Percentiles rank a stretch among this genome's conserved stretches.
phyloP scores from a whole-genome alignment of 2,329 filamentous ascomycete species.

The Chalaropsis ovoidea region DNA sequence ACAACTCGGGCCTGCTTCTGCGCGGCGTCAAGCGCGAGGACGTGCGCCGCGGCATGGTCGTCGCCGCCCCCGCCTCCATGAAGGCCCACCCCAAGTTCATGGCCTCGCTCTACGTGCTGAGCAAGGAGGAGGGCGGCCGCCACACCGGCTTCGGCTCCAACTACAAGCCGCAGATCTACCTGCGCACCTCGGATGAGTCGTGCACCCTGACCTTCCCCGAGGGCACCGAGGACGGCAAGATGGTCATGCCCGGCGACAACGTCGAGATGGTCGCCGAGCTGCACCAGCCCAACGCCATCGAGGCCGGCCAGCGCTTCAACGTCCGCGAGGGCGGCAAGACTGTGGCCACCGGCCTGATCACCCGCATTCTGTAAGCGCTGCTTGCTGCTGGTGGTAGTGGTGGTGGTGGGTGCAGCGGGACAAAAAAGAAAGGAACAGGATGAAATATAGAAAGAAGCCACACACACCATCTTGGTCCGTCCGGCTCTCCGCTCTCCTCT shows the following conservation, averaged over 20 bases:
- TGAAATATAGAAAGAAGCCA: no score
- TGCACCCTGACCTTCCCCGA: slow-evolving; percentile 80
- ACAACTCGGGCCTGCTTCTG: slow-evolving; percentile 95
- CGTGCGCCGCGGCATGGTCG: slow-evolving; percentile 86
- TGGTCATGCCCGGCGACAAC: slow-evolving; percentile 98
- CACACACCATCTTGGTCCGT: neutral
- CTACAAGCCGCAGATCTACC: slow-evolving; percentile 93
- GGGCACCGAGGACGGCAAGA: slow-evolving; percentile 66
- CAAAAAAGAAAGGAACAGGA: no score
- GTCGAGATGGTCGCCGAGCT: slow-evolving; percentile 91
- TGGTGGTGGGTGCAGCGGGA: no score
- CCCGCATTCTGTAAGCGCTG: slow-evolving; percentile 50
- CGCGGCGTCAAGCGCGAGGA: slow-evolving; percentile 95
- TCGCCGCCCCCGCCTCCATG: slow-evolving; percentile 69
- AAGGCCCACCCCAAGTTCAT: slow-evolving; percentile 89
- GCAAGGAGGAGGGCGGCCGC: slow-evolving; percentile 94
- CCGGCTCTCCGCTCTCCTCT: neutral
- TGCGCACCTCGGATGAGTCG: slow-evolving; percentile 79
- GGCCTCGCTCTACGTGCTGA: slow-evolving; percentile 90
- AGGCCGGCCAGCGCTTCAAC: slow-evolving; percentile 93
- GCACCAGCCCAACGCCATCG: slow-evolving; percentile 74
- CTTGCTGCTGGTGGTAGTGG: neutral
- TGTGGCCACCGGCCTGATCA: slow-evolving; percentile 73
- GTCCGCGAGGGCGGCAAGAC: slow-evolving; percentile 92
- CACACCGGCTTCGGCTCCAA: slow-evolving; percentile 93